Evolutionary conservation across 345 rosid species (phyloP), one percentile per base, ranked within the genome.

Genomic region (Citrus unshiu): DNA sequence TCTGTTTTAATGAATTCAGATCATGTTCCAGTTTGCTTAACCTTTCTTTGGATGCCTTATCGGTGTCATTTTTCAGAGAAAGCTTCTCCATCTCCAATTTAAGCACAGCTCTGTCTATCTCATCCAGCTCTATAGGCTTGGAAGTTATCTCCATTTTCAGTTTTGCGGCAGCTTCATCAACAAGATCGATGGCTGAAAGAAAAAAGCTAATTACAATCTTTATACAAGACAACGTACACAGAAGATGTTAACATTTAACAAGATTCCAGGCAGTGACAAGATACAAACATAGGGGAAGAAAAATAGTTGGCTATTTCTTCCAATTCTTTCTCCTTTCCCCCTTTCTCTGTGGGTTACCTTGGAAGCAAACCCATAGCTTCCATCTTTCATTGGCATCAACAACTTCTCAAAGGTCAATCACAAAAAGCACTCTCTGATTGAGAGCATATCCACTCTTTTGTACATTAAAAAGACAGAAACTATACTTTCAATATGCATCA

Each of bases 131-230:
- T 12, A 88, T 93, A 51, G 99, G 98, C 86, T 94, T 95, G 77
- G 99, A 96, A 77, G 98, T 91, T 70, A 96, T 96, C 88, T 96
- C 97, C 99, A 94, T 93, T 84, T 91, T 96, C 84, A 96, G 90
- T 89, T 96, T 96, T 79, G 95, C 98, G 57, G 95, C 95, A 74
- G 99, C 97, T 86, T 96, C 99, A 79, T 94, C 99, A 78, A 91
- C 97, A 29, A 94, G 95, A 83, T 96, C 99, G 81, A 96, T 96
- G 70, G 97, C 98, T 96, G 91, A 81, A 87, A 83, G 81, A 56
- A 74, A 76, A 54, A 71, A 63, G 58, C 13, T 27, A 73, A 61
- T 82, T 27, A 79, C 51, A 34, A 68, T 40, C 68, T 49, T 75
- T 43, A 67, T 46, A 58, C 58, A 70, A 75, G 40, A 75, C 5